Conservation (phyloP, 2,329 filamentous ascomycete genomes). For the Ceratocystiopsis minuta region DNA sequence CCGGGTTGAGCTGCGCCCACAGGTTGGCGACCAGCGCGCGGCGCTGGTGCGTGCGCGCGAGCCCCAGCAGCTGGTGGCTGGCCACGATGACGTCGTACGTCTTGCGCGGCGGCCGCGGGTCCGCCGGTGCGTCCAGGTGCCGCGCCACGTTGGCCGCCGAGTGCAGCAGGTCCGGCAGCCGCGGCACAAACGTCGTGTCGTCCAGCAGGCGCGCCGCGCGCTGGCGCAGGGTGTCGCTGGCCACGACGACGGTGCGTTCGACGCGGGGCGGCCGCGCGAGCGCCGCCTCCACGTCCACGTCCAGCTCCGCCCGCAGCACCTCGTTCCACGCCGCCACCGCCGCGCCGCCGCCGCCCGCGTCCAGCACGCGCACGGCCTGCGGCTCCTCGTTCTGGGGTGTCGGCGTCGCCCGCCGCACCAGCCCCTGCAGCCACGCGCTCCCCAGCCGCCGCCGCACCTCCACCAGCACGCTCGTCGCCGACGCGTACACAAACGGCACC, state of each 20-base stretch:
- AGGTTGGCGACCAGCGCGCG: conserved; percentile 71
- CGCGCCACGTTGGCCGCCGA: conserved; percentile 39
- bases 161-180: conserved; percentile 72
- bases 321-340: conserved; percentile 61
- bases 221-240: conserved; percentile 54
- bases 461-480: conserved; percentile 46
- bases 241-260: conserved; percentile 51
- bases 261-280: conserved; percentile 63
- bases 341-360: conserved; percentile 57
- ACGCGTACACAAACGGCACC: conserved; percentile 53
- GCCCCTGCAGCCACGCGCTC: conserved; percentile 46
- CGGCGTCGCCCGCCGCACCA: conserved; percentile 21
- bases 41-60: conserved; percentile 59
- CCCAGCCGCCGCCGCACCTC: conserved; percentile 61
- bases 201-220: conserved; percentile 62
- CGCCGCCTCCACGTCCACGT: conserved; percentile 39
- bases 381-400: conserved; percentile 28
- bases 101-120: conserved; percentile 40
- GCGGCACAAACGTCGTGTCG: conserved; percentile 80
- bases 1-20: conserved; percentile 68
- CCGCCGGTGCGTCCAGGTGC: conserved; percentile 38
- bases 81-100: conserved; percentile 81
- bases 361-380: conserved; percentile 40
- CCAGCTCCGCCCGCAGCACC: conserved; percentile 66
- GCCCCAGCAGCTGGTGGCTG: conserved; percentile 60